phyloP scores from a whole-genome alignment of 805 yeast genomes.

The Debaryomyces maramus region DNA sequence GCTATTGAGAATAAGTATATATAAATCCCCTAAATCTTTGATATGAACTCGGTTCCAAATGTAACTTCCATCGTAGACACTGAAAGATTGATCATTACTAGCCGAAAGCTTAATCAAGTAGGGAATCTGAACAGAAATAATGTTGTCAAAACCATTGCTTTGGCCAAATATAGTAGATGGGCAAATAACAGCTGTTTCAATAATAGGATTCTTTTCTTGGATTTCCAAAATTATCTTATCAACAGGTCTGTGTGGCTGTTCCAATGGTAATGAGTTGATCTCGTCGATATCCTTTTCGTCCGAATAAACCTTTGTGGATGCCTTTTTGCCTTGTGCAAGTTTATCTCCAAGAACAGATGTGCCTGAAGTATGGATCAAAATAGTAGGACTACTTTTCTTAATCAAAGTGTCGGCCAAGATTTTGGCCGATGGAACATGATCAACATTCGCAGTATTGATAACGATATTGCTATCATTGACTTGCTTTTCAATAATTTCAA shows the following conservation, averaged over 20 bases:
- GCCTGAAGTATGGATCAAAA: slow-evolving; percentile 38
- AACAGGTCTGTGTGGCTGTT: slow-evolving; percentile 33
- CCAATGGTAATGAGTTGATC: slow-evolving; percentile 22
- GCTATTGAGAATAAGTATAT: slow-evolving; percentile 21
- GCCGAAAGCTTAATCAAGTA: slow-evolving; percentile 17
- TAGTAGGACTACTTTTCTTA: slow-evolving; percentile 19
- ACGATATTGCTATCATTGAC: slow-evolving; percentile 25
- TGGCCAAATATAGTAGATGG: slow-evolving; percentile 38
- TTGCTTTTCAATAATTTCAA: slow-evolving; percentile 15
- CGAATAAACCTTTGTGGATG: slow-evolving; percentile 19
- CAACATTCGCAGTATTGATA: slow-evolving; percentile 32
- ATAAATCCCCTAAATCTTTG: slow-evolving; percentile 32
- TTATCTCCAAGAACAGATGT: slow-evolving; percentile 29
- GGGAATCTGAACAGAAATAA: slow-evolving; percentile 32
- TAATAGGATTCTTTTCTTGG: slow-evolving; percentile 27
- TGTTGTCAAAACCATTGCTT: slow-evolving; percentile 29
- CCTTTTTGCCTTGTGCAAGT: slow-evolving; percentile 13
- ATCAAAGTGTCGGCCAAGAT: slow-evolving; percentile 19
- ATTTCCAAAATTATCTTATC: slow-evolving; percentile 29
- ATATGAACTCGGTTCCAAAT: slow-evolving; percentile 39
- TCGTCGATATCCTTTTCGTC: slow-evolving; percentile 25
- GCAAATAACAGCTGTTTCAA: slow-evolving; percentile 28
- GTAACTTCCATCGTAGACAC: slow-evolving; percentile 29
- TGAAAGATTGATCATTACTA: slow-evolving; percentile 19
- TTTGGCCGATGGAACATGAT: slow-evolving; percentile 23